These are phyloP conservation scores for Gomphus sp. DNA, from an alignment of 1,284 basidiomycete genomes.

Conservation along the genomic window DNA sequence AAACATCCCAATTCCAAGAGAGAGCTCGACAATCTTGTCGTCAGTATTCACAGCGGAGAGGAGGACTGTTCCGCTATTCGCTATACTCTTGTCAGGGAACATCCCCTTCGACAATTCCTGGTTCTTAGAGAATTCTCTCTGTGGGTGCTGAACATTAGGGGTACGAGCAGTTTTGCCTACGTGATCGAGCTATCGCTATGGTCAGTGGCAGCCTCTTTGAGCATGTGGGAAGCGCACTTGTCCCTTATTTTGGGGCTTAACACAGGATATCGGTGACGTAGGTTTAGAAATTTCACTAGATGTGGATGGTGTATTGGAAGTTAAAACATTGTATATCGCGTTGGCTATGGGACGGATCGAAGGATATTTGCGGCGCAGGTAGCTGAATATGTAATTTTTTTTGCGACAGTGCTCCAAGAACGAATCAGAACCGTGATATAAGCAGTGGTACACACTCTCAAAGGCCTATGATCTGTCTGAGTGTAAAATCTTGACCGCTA, in stretches of 20 bases:
- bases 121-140: constrained; percentile 43
- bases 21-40: constrained; percentile 88
- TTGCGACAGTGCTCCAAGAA: background rate
- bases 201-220: no score
- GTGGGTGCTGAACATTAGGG: constrained; percentile 53
- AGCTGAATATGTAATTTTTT: background rate
- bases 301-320: no score
- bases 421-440: background rate
- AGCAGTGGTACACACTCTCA: background rate
- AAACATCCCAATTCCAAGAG: constrained; percentile 96
- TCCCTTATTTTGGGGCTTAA: no score
- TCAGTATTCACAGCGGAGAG: constrained; percentile 77
- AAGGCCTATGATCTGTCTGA: background rate
- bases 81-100: constrained; percentile 50
- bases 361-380: background rate
- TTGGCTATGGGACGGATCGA: no score
- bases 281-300: no score
- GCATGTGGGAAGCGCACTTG: no score
- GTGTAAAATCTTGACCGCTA: background rate
- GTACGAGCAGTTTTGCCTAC: constrained; percentile 66
- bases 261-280: no score
- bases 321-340: no score
- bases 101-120: constrained; percentile 41
- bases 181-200: constrained; percentile 52
- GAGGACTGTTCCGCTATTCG: constrained; percentile 81